Evolutionary conservation across 106 monocot species (phyloP), one percentile per base, ranked within the genome.

Genomic region (Iris macrosiphon): DNA sequence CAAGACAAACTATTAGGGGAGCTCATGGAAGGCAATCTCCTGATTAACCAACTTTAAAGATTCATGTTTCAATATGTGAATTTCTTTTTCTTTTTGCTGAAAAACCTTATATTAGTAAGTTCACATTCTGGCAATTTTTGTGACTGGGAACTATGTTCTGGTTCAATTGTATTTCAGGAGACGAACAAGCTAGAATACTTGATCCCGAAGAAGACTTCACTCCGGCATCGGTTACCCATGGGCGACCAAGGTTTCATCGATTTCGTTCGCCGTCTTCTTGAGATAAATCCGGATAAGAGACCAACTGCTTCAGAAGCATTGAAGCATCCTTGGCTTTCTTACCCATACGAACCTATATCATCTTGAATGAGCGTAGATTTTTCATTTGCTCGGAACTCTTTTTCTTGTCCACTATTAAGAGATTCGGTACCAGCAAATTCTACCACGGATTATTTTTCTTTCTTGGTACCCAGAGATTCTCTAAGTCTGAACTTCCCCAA

Each of bases 321-420:
- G 40, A 73, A 69, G 45, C 79, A 79, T 31, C 79, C 73, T 13
- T 79, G 79, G 79, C 47, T 79, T 13, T 69, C 79, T 35, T 69
- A 55, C 48, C 79, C 79, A 26, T 79, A 79, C n/a, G 79, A 79
- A 45, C 79, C 73, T 14, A 79, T 79, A 39, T 79, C 79, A 17
- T 79, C 79, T 23, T 79, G n/a, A n/a, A n/a, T n/a, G n/a, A n/a
- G n/a, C n/a, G n/a, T n/a, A 63, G 72, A 3, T 39, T 1, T 7
- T 43, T 35, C 7, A 6, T 35, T 35, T 4, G 10, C 10, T 35
- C 34, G 4, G 34, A 6, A 35, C 34, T 35, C 10, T n/a, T 35
- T 10, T 35, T 35, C 34, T 35, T 10, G 7, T 35, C 34, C 10
- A 10, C 34, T 35, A 35, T 35, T 10, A n/a, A n/a, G n/a, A n/a